A percentile compares a stretch with the other conserved stretches of the same genome.
Evolutionary conservation across 2,329 filamentous ascomycete species (phyloP).

Genomic region (Pezizomycotina sp.): DNA sequence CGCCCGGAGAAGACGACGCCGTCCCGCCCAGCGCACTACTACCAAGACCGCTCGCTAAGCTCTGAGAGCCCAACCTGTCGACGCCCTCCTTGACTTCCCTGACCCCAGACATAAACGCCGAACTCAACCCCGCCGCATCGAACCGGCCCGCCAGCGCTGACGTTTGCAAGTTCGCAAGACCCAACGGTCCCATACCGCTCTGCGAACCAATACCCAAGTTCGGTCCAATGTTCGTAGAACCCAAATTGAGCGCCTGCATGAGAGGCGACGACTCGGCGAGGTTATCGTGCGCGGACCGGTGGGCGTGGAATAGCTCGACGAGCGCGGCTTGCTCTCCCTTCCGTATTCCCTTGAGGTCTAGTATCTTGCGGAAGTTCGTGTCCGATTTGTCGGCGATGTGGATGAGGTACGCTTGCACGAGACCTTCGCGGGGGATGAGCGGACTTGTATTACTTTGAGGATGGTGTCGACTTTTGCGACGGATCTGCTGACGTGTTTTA

Average conservation of each 20-base stretch:
- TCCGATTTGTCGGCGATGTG: constrained; percentile 90
- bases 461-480: constrained; percentile 81
- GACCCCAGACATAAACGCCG: constrained; percentile 12
- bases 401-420: constrained; percentile 94
- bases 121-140: constrained; percentile 13
- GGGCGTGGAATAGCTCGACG: constrained; percentile 65
- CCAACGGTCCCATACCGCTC: not conserved
- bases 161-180: constrained; percentile 13
- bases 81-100: constrained; percentile 19
- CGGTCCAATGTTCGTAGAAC: not conserved
- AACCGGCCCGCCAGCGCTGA: constrained; percentile 9
- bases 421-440: constrained; percentile 78
- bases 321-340: constrained; percentile 69
- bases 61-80: constrained; percentile 13
- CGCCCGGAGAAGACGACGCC: constrained; percentile 12
- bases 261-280: constrained; percentile 20
- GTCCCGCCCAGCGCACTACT: constrained; percentile 3
- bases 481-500: constrained; percentile 68
- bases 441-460: constrained; percentile 91
- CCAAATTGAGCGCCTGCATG: constrained; percentile 16
- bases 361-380: constrained; percentile 85
- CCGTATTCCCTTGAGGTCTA: constrained; percentile 84
- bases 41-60: no score
- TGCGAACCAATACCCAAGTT: constrained; percentile 6
- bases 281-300: constrained; percentile 49